Evolutionary conservation across 257 asterid species (phyloP), one percentile per base, ranked within the genome.

Genomic region (Voacanga thouarsii): DNA sequence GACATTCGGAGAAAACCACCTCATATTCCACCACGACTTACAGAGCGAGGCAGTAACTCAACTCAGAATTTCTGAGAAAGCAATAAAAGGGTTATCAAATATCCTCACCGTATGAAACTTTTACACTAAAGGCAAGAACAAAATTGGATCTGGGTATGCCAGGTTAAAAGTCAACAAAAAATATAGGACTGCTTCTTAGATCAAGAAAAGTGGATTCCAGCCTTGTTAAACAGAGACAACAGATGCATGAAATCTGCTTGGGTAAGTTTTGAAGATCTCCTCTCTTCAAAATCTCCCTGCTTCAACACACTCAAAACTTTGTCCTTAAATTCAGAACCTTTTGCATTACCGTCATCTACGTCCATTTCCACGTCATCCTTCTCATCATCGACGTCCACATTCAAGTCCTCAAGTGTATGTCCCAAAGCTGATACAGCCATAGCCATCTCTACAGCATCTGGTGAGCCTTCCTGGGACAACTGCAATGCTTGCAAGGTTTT

Each of bases 141-240:
- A 78, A 78, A 85, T 75, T 80, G 74, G 71, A 66, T 33, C 57
- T 21, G 69, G 78, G 44, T 12, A 37, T 33, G 7, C 33, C 28
- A 39, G 28, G 39, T 12, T 21, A 43, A 47, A 28, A 4, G 41
- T 41, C 14, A 30, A 4, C 18, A 21, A 33, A 57, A 64, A 72
- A 45, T 28, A 71, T 8, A 12, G 19, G 66, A 75, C 23, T 67
- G 72, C 73, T 51, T 65, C 75, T 47, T 72, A 6, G 41, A 77
- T 84, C 89, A 94, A 76, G 96, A 88, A 80, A 94, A 94, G 86
- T 90, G 98, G 72, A 94, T 90, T 16, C 98, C 98, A 74, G 96
- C 90, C 83, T 84, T 81, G 79, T 92, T 90, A 70, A 94, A 94
- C 61, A 92, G 81, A 61, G 98, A 84, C 76, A 95, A 92, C 43